Base-by-base conservation (phyloP, 345 rosid genomes). In the Ceriops decandra region DNA sequence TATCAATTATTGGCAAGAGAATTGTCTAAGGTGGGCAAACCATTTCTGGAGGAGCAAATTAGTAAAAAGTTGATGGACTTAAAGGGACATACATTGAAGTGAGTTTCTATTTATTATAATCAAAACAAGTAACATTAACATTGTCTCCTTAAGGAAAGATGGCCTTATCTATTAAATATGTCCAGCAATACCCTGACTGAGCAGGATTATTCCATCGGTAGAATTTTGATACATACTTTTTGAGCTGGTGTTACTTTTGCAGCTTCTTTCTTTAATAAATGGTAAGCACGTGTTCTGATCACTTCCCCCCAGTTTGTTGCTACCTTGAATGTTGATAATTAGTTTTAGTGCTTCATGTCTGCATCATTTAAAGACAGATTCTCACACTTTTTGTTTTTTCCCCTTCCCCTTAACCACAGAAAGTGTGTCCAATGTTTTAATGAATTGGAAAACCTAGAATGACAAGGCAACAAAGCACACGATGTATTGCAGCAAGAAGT, bases 1-100 rank as follows among this genome's bases (percentile, higher is more conserved):
- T 78, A 78, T 54, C 47, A 11, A n/a, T 74, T 74, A 22, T 66
- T 84, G 78, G 82, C 79, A 38, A 77, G 80, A 67, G 90, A 85
- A 75, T 71, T 84, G 38, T 74, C 85, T 38, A 74, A 85, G 71
- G 74, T 59, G 28, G 84, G 67, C 52, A 82, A 70, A 76, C 63
- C 63, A 36, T 58, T 52, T 65, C 83, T 76, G 68, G 80, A 72
- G 54, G 79, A 69, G 62, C 57, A 58, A 26, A 62, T 79, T 66
- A 28, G 24, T 46, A 47, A 42, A 35, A 32, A 53, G 67, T 59
- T 76, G 58, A 66, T 22, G 63, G 46, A 46, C 28, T 54, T 61
- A 59, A 42, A 69, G 67, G 74, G 35, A 69, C 9, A 46, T 63
- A 24, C 13, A 30, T 49, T 36, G 22, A 61, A 4, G 53, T 62